Percentiles rank a stretch among this genome's conserved stretches.
These are phyloP conservation scores for Eruca vesicaria DNA, from an alignment of 441 rosid genomes.

Conservation along the genomic window DNA sequence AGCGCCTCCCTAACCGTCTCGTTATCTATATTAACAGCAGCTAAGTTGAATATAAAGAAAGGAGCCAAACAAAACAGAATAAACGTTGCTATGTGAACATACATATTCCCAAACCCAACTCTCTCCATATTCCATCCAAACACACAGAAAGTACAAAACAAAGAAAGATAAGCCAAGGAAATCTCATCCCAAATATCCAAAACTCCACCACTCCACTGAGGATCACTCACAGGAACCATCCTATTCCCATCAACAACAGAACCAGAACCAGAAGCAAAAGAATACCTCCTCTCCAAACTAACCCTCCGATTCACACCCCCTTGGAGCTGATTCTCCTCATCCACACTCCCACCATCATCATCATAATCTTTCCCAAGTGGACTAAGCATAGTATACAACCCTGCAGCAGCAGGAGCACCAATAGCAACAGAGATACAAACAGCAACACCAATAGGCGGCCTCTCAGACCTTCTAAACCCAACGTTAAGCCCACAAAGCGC, in stretches of 20 bases:
- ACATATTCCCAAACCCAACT: conserved; percentile 87
- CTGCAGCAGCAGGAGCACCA: conserved; percentile 84
- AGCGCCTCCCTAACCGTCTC: conserved; percentile 58
- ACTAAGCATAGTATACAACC: conserved; percentile 67
- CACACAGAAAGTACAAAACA: conserved; percentile 74
- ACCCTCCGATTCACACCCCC: conserved; percentile 37
- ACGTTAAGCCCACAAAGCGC: conserved; percentile 84
- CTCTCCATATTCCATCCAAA: conserved; percentile 96
- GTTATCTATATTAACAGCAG: conserved; percentile 63
- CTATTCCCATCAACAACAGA: conserved; percentile 38
- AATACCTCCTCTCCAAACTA: conserved; percentile 56
- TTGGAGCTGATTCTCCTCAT: conserved; percentile 66
- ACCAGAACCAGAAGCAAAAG: conserved; percentile 50
- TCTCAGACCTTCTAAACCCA: conserved; percentile 74
- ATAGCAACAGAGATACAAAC: conserved; percentile 76
- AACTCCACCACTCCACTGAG: conserved; percentile 84
- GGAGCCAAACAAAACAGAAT: conserved; percentile 80
- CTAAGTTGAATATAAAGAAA: conserved; percentile 81
- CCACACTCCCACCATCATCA: conserved; percentile 39
- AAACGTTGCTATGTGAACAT: conserved; percentile 81
- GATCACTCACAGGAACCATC: conserved; percentile 47
- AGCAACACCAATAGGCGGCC: conserved; percentile 85
- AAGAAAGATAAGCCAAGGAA: conserved; percentile 75
- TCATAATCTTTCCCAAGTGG: conserved; percentile 86
- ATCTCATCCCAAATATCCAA: conserved; percentile 87